These are phyloP conservation scores for Oehlia diaphana DNA, from an alignment of 192 early-diverging fungal species.

Conservation along the genomic window DNA sequence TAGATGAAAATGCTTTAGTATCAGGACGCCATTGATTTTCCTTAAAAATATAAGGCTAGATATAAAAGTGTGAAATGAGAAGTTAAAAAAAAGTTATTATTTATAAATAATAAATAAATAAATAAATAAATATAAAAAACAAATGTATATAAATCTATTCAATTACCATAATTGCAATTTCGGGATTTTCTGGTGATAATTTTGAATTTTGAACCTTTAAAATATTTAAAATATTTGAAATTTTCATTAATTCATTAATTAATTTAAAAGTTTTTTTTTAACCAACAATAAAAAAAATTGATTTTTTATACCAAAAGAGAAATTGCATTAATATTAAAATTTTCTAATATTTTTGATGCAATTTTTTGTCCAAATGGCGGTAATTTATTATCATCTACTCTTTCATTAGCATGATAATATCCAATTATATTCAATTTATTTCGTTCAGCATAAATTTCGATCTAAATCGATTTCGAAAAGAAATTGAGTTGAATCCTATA, in stretches of 20 bases:
- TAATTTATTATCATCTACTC: constrained; percentile 43
- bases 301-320: constrained; percentile 54
- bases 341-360: constrained; percentile 49
- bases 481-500: background rate
- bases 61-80: too few relatives aligned
- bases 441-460: constrained; percentile 54
- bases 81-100: too few relatives aligned
- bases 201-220: constrained; percentile 23
- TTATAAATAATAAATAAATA: too few relatives aligned
- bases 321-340: constrained; percentile 44
- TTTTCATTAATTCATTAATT: background rate
- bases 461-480: constrained; percentile 34
- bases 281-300: too few relatives aligned
- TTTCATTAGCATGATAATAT: constrained; percentile 62
- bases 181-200: constrained; percentile 22
- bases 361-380: constrained; percentile 51
- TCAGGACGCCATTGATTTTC: constrained; percentile 53
- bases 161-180: constrained; percentile 36
- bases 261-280: background rate
- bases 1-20: constrained; percentile 34
- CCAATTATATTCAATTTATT: constrained; percentile 57
- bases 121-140: too few relatives aligned
- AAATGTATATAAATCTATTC: too few relatives aligned
- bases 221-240: background rate
- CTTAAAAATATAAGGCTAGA: constrained; percentile 51